Evolutionary conservation across 106 monocot species (phyloP), one percentile per base, ranked within the genome.

Genomic region (Allium sativum): DNA sequence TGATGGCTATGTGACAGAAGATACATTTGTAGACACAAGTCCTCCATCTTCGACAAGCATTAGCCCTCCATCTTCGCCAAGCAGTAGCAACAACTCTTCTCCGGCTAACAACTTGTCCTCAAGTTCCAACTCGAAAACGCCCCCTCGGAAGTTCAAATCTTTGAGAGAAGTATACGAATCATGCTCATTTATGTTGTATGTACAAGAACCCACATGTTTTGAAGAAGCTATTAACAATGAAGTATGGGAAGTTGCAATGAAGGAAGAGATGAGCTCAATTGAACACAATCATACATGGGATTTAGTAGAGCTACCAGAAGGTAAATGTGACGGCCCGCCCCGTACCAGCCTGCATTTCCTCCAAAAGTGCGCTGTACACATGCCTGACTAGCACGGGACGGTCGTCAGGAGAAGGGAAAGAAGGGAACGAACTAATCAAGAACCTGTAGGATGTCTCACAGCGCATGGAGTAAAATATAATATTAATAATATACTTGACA

Each of bases 281-380:
- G 31, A 65, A 40, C 50, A 65, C 10, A 65, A 16, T 53, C 3
- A 7, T 7, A 67, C 66, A 15, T 67, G 42, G 43, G 20, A 42
- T 42, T 9, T 67, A 1, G 42, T 67, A 12, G 55, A 67, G 10
- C 3, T 55, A 16, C 53, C 41, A 18, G 20, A 67, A n/a, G 65
- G 52, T 12, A 65, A n/a, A n/a, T n/a, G n/a, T n/a, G n/a, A n/a
- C n/a, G n/a, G n/a, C n/a, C n/a, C n/a, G n/a, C n/a, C n/a, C n/a
- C n/a, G n/a, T n/a, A n/a, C n/a, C n/a, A n/a, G n/a, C n/a, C n/a
- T n/a, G n/a, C n/a, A n/a, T n/a, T n/a, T n/a, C n/a, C n/a, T n/a
- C n/a, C n/a, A n/a, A n/a, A n/a, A n/a, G n/a, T n/a, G n/a, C n/a
- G n/a, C n/a, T n/a, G n/a, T n/a, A n/a, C n/a, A n/a, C n/a, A n/a